Evolutionary conservation across 2,329 filamentous ascomycete genomes (phyloP).

Genomic region (Phialophora macrospora): DNA sequence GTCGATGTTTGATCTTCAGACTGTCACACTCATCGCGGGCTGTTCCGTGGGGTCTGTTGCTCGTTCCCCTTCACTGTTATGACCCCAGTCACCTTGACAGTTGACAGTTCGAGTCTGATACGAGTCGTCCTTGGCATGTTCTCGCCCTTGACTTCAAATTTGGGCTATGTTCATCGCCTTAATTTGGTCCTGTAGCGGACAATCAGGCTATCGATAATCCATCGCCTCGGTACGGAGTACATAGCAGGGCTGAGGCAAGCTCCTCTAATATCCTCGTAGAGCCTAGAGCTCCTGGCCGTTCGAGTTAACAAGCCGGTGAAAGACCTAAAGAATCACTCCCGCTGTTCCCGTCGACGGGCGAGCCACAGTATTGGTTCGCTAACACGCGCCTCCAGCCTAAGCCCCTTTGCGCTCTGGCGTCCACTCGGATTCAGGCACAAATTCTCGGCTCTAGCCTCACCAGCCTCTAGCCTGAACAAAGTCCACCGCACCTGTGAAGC

Average conservation of each 20-base stretch:
- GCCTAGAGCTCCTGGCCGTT: not conserved
- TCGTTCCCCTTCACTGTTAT: not conserved
- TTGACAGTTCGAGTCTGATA: not conserved
- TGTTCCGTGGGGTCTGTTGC: not conserved
- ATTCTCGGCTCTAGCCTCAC: conserved; percentile 15
- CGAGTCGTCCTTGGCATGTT: not conserved
- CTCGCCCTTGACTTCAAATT: not conserved
- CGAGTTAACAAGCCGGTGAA: not conserved
- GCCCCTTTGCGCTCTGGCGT: conserved; percentile 1
- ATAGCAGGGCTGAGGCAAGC: too few species aligned
- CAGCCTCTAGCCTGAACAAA: not conserved
- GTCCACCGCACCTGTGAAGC: conserved; percentile 10
- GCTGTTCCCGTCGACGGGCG: not conserved
- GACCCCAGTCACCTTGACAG: not conserved
- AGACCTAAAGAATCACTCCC: not conserved
- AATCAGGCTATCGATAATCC: conserved; percentile 1
- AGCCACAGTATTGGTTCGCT: conserved; percentile 17
- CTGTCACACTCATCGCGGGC: not conserved
- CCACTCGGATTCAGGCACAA: conserved; percentile 12
- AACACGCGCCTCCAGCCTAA: conserved; percentile 11
- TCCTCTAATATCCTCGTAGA: not conserved
- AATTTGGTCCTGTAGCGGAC: not conserved
- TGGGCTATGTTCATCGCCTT: not conserved
- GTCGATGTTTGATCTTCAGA: not conserved
- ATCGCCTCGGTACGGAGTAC: not conserved